These are phyloP conservation scores for Hortaea sp. DNA, from an alignment of 2,329 filamentous ascomycete species.

Conservation along the genomic window DNA sequence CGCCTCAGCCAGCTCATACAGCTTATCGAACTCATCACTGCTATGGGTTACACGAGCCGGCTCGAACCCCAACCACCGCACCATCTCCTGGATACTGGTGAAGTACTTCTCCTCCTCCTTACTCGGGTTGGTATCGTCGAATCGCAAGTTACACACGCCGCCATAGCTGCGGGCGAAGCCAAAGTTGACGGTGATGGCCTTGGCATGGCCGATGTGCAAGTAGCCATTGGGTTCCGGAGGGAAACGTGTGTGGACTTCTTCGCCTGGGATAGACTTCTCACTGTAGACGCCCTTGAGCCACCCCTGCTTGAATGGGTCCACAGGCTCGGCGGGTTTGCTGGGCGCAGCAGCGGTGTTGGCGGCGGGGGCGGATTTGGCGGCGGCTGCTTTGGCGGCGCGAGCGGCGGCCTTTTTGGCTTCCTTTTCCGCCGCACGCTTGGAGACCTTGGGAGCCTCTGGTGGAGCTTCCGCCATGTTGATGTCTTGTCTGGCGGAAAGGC, in stretches of 20 bases:
- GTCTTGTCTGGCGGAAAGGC: not conserved
- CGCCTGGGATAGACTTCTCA: constrained; percentile 33
- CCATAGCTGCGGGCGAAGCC: constrained; percentile 81
- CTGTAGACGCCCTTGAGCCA: constrained; percentile 42
- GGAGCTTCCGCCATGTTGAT: constrained; percentile 16
- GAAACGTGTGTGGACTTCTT: constrained; percentile 39
- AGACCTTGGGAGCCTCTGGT: constrained; percentile 25
- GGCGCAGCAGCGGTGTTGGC: constrained; percentile 6
- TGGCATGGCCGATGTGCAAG: constrained; percentile 86
- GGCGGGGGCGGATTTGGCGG: constrained; percentile 19
- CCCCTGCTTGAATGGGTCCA: constrained; percentile 39
- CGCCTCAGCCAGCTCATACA: constrained; percentile 84
- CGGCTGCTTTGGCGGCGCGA: constrained; percentile 33
- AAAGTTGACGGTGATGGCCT: constrained; percentile 94
- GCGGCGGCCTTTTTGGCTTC: constrained; percentile 40
- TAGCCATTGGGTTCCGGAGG: constrained; percentile 72
- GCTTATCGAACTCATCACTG: constrained; percentile 77
- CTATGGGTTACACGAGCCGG: constrained; percentile 74
- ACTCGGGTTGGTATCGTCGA: constrained; percentile 92
- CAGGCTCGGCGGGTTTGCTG: constrained; percentile 16
- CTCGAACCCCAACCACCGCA: constrained; percentile 77
- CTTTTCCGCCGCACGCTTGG: constrained; percentile 41
- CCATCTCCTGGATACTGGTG: constrained; percentile 76
- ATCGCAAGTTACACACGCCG: constrained; percentile 67
- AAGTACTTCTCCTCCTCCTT: constrained; percentile 88